Base-by-base conservation (phyloP, 352 stramenopile species). In the Phytophthora hybrid region DNA sequence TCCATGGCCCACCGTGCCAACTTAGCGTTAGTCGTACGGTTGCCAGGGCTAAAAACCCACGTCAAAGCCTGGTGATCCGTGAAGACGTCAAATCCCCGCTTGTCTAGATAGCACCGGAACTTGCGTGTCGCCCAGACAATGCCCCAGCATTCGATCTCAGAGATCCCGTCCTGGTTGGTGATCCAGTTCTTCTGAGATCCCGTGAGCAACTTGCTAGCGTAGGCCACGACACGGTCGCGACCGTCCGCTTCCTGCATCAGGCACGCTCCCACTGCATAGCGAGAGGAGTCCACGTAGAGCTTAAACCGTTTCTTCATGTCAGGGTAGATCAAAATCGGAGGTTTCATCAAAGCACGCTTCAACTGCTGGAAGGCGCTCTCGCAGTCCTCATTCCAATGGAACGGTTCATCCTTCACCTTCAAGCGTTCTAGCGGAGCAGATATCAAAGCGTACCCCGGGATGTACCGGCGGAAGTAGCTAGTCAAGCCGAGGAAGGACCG, bases 1-100 rank as follows among this genome's bases (percentile, higher is more conserved):
- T 67, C 60, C 60, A 59, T 60, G 2, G 34, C 49, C 49, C 60
- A 67, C 21, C 49, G n/a, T 7, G 60, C 60, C 32, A 67, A 10
- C 19, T 67, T 59, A 4, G 60, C 29, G 26, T 60, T 60, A 14
- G 1, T 34, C 2, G 26, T 31, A 31, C 4, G 26, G 26, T 31
- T 31, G 26, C 26, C 26, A 31, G 26, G 26, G 26, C 26, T 31
- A 5, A 31, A 31, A 3, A 31, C 26, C 26, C 26, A 31, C 1
- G 26, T 31, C 26, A 31, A 31, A 31, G 26, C 26, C 26, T 31
- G 26, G 26, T 31, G 26, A 31, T 31, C 26, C 26, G 26, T 31
- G 26, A 31, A 31, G 4, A 31, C 4, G 3, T 31, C 26, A 5
- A 31, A 31, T 5, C 5, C 26, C 0, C 26, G 26, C 26, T 31